A percentile compares a stretch with the other conserved stretches of the same genome.
phyloP scores from a whole-genome alignment of 2,329 filamentous ascomycete species.

The Sporothrix variecibatus region DNA sequence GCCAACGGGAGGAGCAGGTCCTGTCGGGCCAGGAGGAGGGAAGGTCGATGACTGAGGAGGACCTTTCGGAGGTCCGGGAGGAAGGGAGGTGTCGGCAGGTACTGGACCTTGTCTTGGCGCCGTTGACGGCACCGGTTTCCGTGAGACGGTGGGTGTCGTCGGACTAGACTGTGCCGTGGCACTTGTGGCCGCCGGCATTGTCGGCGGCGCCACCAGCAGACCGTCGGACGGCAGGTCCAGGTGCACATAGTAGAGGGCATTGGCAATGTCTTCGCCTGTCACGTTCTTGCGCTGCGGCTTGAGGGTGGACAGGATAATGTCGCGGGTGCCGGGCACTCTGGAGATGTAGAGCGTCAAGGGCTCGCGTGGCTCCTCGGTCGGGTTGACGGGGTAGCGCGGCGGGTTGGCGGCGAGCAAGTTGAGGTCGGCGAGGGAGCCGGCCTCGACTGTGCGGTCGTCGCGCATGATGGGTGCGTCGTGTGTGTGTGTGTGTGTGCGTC shows the following conservation, averaged over 20 bases:
- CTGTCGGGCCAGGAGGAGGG: not conserved
- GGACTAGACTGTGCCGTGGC: constrained; percentile 35
- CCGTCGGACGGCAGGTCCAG: constrained; percentile 65
- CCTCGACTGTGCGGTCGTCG: constrained; percentile 60
- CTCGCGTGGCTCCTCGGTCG: constrained; percentile 66
- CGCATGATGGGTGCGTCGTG: constrained; percentile 2
- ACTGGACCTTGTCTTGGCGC: not conserved
- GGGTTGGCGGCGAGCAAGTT: constrained; percentile 83
- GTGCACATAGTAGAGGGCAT: constrained; percentile 89
- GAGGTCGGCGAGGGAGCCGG: constrained; percentile 77
- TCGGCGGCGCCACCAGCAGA: constrained; percentile 38
- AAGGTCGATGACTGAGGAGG: not conserved
- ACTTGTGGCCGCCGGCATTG: constrained; percentile 40
- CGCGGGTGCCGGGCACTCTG: constrained; percentile 86
- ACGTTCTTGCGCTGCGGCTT: constrained; percentile 89
- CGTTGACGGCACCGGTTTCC: constrained; percentile 53
- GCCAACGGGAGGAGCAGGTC: not conserved
- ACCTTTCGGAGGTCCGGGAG: not conserved
- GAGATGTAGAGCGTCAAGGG: constrained; percentile 88
- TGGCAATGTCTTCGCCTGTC: constrained; percentile 81
- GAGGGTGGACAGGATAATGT: constrained; percentile 87
- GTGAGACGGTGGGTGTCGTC: constrained; percentile 44
- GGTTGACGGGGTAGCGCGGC: constrained; percentile 79
- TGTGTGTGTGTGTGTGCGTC: not conserved
- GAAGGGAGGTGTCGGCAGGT: constrained; percentile 13